Evolutionary conservation across 768 basidiomycete genomes (phyloP).

Genomic region (Tubosaeta sp.): DNA sequence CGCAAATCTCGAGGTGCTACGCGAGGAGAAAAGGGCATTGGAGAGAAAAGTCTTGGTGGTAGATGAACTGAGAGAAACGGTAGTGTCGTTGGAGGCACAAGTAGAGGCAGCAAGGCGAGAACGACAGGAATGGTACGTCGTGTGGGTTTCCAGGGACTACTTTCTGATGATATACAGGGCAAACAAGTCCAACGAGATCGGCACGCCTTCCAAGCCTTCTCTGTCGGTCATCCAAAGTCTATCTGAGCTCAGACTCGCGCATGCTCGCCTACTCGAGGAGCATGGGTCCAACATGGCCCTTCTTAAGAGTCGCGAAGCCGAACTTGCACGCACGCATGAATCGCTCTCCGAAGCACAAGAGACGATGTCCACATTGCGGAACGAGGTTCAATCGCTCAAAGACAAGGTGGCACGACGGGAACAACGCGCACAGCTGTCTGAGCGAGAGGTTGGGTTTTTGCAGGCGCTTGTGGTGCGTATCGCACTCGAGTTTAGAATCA

Average conservation of each 20-base stretch:
- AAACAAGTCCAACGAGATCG: constrained; percentile 30
- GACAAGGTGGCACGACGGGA: constrained; percentile 37
- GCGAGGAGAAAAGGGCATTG: constrained; percentile 68
- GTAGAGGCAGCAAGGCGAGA: constrained; percentile 56
- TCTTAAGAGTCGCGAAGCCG: constrained; percentile 50
- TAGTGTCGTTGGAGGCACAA: constrained; percentile 59
- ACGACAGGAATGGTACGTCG: constrained; percentile 53
- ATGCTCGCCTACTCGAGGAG: constrained; percentile 64
- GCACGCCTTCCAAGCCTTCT: constrained; percentile 42
- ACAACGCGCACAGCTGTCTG: constrained; percentile 39
- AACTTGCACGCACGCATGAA: constrained; percentile 40
- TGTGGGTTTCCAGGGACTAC: neutral
- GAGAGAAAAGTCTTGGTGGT: constrained; percentile 47
- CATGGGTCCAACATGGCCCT: constrained; percentile 55
- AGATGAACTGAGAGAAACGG: constrained; percentile 53
- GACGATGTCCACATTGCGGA: constrained; percentile 31
- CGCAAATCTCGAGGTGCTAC: constrained; percentile 62
- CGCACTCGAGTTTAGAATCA: neutral
- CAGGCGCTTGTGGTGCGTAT: constrained; percentile 62
- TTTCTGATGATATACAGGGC: constrained; percentile 30
- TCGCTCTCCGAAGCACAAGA: constrained; percentile 36
- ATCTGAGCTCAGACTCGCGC: constrained; percentile 53
- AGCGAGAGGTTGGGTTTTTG: constrained; percentile 64
- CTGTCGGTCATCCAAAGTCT: constrained; percentile 56
- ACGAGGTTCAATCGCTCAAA: constrained; percentile 36